A percentile compares a stretch with the other conserved stretches of the same genome.
Conservation (phyloP, 441 rosid genomes). For the Croton setiger region DNA sequence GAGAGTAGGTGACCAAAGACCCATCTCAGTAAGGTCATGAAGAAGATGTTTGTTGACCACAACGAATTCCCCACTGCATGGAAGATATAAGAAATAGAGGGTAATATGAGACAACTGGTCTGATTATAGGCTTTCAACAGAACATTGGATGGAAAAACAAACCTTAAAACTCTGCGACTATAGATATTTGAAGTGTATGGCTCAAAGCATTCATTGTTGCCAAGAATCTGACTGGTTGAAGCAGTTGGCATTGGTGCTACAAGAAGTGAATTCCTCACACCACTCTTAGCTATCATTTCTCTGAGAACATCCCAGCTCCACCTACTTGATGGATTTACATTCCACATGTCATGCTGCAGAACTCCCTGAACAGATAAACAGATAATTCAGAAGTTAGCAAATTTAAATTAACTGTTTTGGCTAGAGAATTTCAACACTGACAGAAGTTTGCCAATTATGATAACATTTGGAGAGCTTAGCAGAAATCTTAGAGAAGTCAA, state of each 20-base stretch:
- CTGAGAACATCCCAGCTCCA: slow-evolving; percentile 78
- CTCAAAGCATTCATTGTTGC: slow-evolving; percentile 91
- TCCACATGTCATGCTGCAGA: slow-evolving; percentile 97
- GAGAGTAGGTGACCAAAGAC: slow-evolving; percentile 68
- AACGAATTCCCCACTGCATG: slow-evolving; percentile 81
- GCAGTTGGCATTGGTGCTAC: slow-evolving; percentile 97
- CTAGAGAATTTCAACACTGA: too few species aligned
- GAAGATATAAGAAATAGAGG: slow-evolving; percentile 12
- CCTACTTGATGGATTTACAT: slow-evolving; percentile 54
- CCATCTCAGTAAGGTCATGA: slow-evolving; percentile 84
- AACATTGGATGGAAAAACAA: slow-evolving; percentile 17
- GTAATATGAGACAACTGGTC: neutral
- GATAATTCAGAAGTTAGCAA: neutral
- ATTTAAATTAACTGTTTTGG: too few species aligned
- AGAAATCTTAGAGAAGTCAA: neutral
- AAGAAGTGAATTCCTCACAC: slow-evolving; percentile 83
- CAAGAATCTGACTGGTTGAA: slow-evolving; percentile 94
- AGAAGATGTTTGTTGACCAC: slow-evolving; percentile 97
- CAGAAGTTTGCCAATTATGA: too few species aligned
- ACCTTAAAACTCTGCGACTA: slow-evolving; percentile 90
- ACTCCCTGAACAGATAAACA: slow-evolving; percentile 47
- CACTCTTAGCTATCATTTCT: slow-evolving; percentile 53
- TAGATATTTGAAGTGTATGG: slow-evolving; percentile 91
- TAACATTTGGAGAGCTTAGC: neutral
- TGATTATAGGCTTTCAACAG: neutral